Conservation (phyloP, 2,329 filamentous ascomycete species). For the Fonsecaea nubica region DNA sequence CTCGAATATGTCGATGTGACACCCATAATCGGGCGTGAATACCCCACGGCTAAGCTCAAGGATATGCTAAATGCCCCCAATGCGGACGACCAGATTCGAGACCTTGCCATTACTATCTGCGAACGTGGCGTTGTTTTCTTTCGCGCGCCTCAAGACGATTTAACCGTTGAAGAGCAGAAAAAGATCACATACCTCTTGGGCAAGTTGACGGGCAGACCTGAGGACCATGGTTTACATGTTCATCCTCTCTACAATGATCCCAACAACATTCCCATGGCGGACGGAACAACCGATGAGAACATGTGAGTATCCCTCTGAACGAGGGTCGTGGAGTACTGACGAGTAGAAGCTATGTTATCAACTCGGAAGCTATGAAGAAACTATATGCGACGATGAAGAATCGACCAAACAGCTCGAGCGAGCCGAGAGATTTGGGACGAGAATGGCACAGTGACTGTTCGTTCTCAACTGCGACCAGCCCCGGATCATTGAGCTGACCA, state of each 20-base stretch:
- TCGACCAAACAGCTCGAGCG: conserved; percentile 25
- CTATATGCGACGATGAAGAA: conserved; percentile 48
- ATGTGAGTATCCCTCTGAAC: conserved; percentile 24
- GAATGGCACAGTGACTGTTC: conserved; percentile 35
- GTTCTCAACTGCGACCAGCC: background rate
- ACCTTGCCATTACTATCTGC: conserved; percentile 63
- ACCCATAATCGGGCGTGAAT: conserved; percentile 52
- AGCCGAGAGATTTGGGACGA: conserved; percentile 30
- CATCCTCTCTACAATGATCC: conserved; percentile 54
- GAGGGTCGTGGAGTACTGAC: background rate
- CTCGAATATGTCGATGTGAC: conserved; percentile 44
- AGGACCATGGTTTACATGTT: conserved; percentile 60
- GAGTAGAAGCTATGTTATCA: conserved; percentile 61
- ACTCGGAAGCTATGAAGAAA: conserved; percentile 63
- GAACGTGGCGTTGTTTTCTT: conserved; percentile 74
- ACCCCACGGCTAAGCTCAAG: conserved; percentile 48
- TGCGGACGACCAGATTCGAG: conserved; percentile 67
- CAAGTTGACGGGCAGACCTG: conserved; percentile 54
- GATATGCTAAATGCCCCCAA: conserved; percentile 68
- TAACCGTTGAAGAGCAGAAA: conserved; percentile 54
- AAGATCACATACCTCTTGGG: conserved; percentile 55
- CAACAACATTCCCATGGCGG: conserved; percentile 36
- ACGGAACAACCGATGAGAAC: conserved; percentile 35
- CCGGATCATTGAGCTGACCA: background rate
- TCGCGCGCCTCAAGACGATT: conserved; percentile 56